Evolutionary conservation across 2,329 filamentous ascomycete genomes (phyloP), one percentile per base, ranked within the genome.

Genomic region (Nemania sp.): DNA sequence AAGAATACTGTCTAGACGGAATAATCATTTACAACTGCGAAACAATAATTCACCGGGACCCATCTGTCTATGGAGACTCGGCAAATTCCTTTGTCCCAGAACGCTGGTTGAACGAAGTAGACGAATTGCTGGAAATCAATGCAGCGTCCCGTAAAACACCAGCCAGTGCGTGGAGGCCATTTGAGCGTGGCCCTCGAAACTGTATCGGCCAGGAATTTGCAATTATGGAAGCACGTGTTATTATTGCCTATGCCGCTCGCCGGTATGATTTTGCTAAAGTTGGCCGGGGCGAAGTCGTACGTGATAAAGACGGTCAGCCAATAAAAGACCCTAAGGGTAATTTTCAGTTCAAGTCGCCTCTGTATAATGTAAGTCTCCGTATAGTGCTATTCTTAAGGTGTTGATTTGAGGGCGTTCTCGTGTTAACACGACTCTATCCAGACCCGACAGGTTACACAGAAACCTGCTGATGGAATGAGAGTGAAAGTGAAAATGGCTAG

Each of bases 121-220:
- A 73, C 18, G 20, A 13, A 20, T 59, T 59, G 15, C 24, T 24
- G 27, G 27, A 54, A 26, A 35, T 18, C 7, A 2, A 22, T 35
- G 18, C 45, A 41, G 8, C 41, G 26, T 29, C 35, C 2, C 71
- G 43, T 58, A 26, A 68, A 64, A 60, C 73, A 20, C 76, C 77
- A 43, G 68, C 75, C 7, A 79, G 81, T 47, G 85, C 86, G 1
- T 89, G 82, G 82, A 57, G 55, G 27, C 51, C 57, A 0, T 65
- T 68, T 24, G 66, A 66, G 38, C 49, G 66, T 13, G 62, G 62
- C 5, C 67, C 67, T 5, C 58, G 58, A 7, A 63, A 51, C 20
- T 69, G 62, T 43, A 69, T 69, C 22, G 67, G 67, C 15, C 59
- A 64, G 15, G 59, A 66, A 38, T 53, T 66, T 43, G 63, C 63